Evolutionary conservation across 1,139 yeast genomes (phyloP).

Genomic region (Blastobotrys persicus): DNA sequence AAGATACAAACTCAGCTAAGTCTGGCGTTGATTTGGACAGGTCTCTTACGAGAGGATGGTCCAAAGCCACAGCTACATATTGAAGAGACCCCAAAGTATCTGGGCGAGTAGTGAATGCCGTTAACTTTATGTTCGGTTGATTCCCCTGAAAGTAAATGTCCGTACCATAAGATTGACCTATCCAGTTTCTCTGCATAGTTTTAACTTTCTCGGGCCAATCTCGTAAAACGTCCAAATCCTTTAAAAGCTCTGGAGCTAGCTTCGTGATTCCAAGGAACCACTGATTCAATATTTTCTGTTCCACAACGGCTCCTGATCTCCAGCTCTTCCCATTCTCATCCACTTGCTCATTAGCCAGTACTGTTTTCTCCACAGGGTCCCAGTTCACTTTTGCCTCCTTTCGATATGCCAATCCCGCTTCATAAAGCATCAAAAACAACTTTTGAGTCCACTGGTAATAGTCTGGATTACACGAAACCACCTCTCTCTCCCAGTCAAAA

Average conservation of each 20-base stretch:
- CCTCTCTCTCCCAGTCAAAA: constrained; percentile 91
- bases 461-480: constrained; percentile 83
- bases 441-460: constrained; percentile 93
- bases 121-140: constrained; percentile 2
- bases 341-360: constrained; percentile 94
- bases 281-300: constrained; percentile 72
- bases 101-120: constrained; percentile 74
- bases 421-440: constrained; percentile 67
- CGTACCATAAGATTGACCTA: constrained; percentile 84
- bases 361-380: constrained; percentile 96
- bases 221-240: constrained; percentile 57
- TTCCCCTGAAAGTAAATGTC: constrained; percentile 42
- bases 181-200: constrained; percentile 91
- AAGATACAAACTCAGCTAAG: constrained; percentile 47
- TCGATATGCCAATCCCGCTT: constrained; percentile 79
- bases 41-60: constrained; percentile 58
- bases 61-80: constrained; percentile 71
- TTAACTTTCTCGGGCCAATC: constrained; percentile 90
- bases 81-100: constrained; percentile 84
- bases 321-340: constrained; percentile 87
- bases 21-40: constrained; percentile 40
- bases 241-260: constrained; percentile 63
- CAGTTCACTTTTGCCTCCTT: constrained; percentile 88
- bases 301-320: constrained; percentile 96
- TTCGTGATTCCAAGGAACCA: constrained; percentile 92